phyloP scores from a whole-genome alignment of 2,329 filamentous ascomycete genomes.

The Fusarium avenaceum region DNA sequence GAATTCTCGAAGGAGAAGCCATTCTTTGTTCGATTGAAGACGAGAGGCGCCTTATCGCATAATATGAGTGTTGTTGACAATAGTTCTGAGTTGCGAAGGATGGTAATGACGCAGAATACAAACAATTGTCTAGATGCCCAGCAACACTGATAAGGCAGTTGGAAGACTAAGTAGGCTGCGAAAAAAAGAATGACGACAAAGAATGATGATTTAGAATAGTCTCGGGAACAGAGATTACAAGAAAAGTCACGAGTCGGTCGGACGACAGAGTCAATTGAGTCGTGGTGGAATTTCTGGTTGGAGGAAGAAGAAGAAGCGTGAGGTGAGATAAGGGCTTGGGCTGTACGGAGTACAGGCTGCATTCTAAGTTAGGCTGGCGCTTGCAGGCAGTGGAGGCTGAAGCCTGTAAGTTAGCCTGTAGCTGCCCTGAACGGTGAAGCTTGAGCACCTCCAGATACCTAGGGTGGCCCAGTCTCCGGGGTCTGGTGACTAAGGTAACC shows the following conservation, averaged over 20 bases:
- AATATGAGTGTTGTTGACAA: conserved; percentile 28
- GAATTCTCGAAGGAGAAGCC: conserved; percentile 57
- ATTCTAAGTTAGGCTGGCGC: neutral
- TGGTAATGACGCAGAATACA: conserved; percentile 31
- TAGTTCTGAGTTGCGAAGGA: conserved; percentile 24
- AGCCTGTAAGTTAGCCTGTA: neutral
- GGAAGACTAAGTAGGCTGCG: conserved; percentile 14
- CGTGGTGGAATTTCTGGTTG: conserved; percentile 13
- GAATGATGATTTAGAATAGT: conserved; percentile 27
- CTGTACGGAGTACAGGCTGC: neutral
- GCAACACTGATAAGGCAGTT: conserved; percentile 24
- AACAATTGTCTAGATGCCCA: conserved; percentile 11
- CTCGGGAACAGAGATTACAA: conserved; percentile 29
- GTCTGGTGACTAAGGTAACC: conserved; percentile 44
- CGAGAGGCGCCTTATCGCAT: conserved; percentile 47
- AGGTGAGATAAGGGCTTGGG: conserved; percentile 42
- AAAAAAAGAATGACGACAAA: conserved; percentile 41
- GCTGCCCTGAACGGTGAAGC: conserved; percentile 38
- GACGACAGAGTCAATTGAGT: conserved; percentile 44
- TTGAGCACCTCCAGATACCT: neutral
- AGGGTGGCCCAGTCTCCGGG: conserved; percentile 27
- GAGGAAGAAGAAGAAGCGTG: conserved; percentile 17
- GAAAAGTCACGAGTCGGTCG: conserved; percentile 28
- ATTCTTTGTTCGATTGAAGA: conserved; percentile 48
- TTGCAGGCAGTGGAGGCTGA: neutral